phyloP scores from a whole-genome alignment of 73 alveolate species.

The Stentor coeruleus region DNA sequence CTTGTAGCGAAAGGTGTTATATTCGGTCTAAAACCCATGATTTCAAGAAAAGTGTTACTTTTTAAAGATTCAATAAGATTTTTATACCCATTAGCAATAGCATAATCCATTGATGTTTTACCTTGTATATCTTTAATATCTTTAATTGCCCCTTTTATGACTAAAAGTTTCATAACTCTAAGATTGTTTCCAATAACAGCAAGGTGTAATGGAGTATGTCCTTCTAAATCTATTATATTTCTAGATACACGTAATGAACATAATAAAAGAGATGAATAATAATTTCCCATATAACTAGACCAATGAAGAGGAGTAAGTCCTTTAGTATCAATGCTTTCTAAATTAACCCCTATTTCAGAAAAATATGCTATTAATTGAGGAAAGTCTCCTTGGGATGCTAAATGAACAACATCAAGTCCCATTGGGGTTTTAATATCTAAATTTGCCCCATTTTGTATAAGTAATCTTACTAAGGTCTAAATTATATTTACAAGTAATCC shows the following conservation, averaged over 20 bases:
- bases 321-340: conserved; percentile 57
- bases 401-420: conserved; percentile 72
- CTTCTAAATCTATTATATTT: conserved; percentile 71
- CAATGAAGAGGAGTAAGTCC: conserved; percentile 94
- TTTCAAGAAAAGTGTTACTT: conserved; percentile 1
- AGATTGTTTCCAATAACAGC: conserved; percentile 73
- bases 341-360: conserved; percentile 46
- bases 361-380: conserved; percentile 71
- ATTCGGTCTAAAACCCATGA: neutral
- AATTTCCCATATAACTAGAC: conserved; percentile 90
- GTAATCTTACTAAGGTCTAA: conserved; percentile 47
- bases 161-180: conserved; percentile 69
- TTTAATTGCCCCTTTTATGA: conserved; percentile 76
- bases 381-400: conserved; percentile 91
- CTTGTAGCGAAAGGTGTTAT: neutral
- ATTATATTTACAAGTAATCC: conserved; percentile 57
- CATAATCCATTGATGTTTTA: conserved; percentile 59
- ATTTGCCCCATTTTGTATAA: conserved; percentile 83
- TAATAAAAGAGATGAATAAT: conserved; percentile 59
- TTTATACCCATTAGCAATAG: conserved; percentile 32
- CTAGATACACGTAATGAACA: conserved; percentile 69
- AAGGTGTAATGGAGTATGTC: conserved; percentile 83
- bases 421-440: conserved; percentile 52
- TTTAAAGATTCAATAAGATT: neutral
- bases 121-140: conserved; percentile 55